Percentiles rank a stretch among this genome's conserved stretches.
Conservation (phyloP, 225 moss, liverwort and hornwort genomes). For the Physcomitrium patens region DNA sequence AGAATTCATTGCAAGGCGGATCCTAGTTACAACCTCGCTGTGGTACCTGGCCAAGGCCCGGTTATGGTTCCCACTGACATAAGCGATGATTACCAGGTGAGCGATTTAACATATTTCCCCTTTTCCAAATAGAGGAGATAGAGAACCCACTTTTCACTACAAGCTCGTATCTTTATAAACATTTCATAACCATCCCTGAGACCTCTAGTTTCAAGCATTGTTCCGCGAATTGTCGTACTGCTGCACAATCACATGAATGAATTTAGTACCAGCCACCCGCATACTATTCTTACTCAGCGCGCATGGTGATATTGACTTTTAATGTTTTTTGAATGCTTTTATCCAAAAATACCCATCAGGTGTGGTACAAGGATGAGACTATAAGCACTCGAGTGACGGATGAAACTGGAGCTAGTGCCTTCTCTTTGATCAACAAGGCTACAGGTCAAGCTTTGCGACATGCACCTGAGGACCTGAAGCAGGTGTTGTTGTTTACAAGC, state of each 20-base stretch:
- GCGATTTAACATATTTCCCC: not conserved
- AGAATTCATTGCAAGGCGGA: conserved; percentile 59
- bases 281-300: not conserved
- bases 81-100: conserved; percentile 69
- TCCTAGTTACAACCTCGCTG: conserved; percentile 52
- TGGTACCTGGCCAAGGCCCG: conserved; percentile 53
- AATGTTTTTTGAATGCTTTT: not conserved
- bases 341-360: conserved; percentile 36
- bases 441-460: conserved; percentile 71
- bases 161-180: too few species aligned
- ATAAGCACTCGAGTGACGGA: conserved; percentile 82
- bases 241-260: not conserved
- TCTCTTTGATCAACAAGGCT: conserved; percentile 73
- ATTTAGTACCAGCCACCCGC: not conserved
- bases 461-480: conserved; percentile 40
- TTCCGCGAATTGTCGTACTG: not conserved
- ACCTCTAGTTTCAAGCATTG: too few species aligned
- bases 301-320: not conserved
- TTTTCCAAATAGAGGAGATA: not conserved
- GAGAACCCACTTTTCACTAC: not conserved
- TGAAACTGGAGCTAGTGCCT: conserved; percentile 61
- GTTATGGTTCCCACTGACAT: conserved; percentile 60
- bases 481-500: conserved; percentile 34
- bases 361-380: conserved; percentile 83
- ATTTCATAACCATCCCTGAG: too few species aligned